Evolutionary conservation across 202 grass and related monocot genomes (phyloP).

Genomic region (Schoenoplectus tabernaemontani): DNA sequence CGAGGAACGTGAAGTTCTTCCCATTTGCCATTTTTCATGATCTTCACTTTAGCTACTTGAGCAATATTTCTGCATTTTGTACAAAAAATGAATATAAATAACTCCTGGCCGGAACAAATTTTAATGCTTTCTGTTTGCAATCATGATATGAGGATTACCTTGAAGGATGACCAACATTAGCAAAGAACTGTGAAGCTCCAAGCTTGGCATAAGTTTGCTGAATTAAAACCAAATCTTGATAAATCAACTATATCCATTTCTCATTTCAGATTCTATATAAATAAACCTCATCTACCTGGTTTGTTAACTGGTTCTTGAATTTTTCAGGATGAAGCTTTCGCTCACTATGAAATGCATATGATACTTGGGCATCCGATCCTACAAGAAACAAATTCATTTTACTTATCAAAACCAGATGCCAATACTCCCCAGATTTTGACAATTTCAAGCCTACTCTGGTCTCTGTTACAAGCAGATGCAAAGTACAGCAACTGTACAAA

Average conservation of each 20-base stretch:
- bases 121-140: neutral
- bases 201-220: conserved; percentile 83
- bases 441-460: neutral
- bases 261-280: conserved; percentile 4
- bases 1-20: conserved; percentile 60
- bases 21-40: conserved; percentile 75
- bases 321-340: conserved; percentile 79
- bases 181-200: conserved; percentile 65
- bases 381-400: conserved; percentile 28
- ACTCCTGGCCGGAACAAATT: neutral
- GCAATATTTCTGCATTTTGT: conserved; percentile 66
- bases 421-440: conserved; percentile 18
- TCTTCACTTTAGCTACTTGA: conserved; percentile 74
- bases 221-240: conserved; percentile 29
- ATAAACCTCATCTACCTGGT: conserved; percentile 48
- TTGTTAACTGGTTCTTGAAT: conserved; percentile 75
- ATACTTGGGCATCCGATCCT: conserved; percentile 93
- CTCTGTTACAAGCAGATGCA: neutral
- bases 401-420: neutral
- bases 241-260: conserved; percentile 16
- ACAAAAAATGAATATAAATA: conserved; percentile 16
- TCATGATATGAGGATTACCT: conserved; percentile 35
- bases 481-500: conserved; percentile 6
- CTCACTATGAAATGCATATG: conserved; percentile 90
- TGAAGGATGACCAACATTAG: conserved; percentile 61